A percentile compares a stretch with the other conserved stretches of the same genome.
Conservation (phyloP, 192 early-diverging fungal species). For the Gamsiella multidivaricata region DNA sequence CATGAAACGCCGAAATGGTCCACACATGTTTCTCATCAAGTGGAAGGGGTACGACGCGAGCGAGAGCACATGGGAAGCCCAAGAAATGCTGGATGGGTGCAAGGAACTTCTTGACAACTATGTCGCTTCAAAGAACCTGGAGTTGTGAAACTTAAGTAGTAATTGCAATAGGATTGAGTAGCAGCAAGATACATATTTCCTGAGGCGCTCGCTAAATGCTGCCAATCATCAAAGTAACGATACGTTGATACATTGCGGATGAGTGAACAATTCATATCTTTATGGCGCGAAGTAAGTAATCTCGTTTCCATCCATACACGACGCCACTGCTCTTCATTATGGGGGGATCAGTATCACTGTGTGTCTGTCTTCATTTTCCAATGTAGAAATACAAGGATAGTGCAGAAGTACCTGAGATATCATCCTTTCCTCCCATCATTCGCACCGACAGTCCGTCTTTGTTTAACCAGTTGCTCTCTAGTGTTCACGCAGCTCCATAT, state of each 20-base stretch:
- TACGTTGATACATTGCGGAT: too few relatives aligned
- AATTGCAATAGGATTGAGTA: too few relatives aligned
- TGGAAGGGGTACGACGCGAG: slow-evolving; percentile 11
- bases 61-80: slow-evolving; percentile 8
- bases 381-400: slow-evolving; percentile 27
- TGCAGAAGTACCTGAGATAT: slow-evolving; percentile 56
- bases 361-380: slow-evolving; percentile 36
- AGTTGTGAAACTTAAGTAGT: background rate
- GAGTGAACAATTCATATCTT: too few relatives aligned
- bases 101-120: slow-evolving; percentile 2
- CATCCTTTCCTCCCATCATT: slow-evolving; percentile 32
- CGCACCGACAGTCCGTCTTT: too few relatives aligned
- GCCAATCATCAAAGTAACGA: too few relatives aligned
- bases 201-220: too few relatives aligned
- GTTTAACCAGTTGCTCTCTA: too few relatives aligned
- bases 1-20: background rate
- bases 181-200: too few relatives aligned
- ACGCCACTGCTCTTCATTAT: background rate
- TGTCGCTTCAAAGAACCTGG: background rate
- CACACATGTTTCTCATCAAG: background rate
- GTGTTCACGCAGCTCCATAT: too few relatives aligned
- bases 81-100: background rate
- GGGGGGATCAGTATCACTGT: slow-evolving; percentile 49
- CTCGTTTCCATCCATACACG: background rate
- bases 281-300: too few relatives aligned